Percentiles rank a stretch among this genome's conserved stretches.
Evolutionary conservation across 2,329 filamentous ascomycete genomes (phyloP).

Genomic region (Aspergillus fructus): DNA sequence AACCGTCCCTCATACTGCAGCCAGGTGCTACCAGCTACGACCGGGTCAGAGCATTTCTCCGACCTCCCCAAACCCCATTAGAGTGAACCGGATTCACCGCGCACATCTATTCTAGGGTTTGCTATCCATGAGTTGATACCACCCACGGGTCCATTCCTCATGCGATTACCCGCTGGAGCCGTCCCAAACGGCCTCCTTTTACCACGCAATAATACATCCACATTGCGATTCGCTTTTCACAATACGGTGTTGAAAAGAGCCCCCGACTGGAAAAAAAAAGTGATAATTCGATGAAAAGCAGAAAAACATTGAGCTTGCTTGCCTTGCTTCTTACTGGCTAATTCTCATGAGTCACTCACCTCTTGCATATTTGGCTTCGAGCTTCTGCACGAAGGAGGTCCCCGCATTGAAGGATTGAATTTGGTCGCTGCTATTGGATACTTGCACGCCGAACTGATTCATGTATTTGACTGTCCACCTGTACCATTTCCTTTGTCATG

Average conservation of each 20-base stretch:
- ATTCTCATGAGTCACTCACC: slow-evolving; percentile 7
- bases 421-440: neutral
- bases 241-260: neutral
- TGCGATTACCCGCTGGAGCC: neutral
- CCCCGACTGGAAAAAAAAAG: neutral
- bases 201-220: neutral
- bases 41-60: neutral
- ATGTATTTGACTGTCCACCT: neutral
- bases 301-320: neutral
- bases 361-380: neutral
- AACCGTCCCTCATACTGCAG: slow-evolving; percentile 3
- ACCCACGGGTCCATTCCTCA: neutral
- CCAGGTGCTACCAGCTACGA: slow-evolving; percentile 6
- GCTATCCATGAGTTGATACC: slow-evolving; percentile 5
- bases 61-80: neutral
- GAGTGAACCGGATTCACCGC: slow-evolving; percentile 10
- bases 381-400: neutral
- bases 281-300: neutral
- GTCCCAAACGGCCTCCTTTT: neutral
- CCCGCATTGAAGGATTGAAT: slow-evolving; percentile 5
- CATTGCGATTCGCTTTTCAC: neutral
- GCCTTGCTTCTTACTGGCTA: slow-evolving; percentile 3
- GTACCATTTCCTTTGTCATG: neutral
- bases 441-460: too few species aligned
- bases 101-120: slow-evolving; percentile 4